Evolutionary conservation across 805 yeast species (phyloP).

Genomic region (Nakazawaea holstii): DNA sequence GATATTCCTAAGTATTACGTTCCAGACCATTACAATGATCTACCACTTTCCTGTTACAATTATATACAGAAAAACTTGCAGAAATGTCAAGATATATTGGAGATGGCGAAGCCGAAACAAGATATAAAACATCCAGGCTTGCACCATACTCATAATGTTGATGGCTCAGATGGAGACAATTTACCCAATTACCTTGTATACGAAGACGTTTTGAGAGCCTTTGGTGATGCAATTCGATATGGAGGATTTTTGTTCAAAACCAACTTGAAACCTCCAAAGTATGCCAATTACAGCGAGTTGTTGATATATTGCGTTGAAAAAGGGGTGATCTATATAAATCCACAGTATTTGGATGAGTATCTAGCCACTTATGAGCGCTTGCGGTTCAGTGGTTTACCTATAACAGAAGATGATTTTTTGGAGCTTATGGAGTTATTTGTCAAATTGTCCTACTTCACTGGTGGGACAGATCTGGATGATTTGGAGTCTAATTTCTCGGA

Average conservation of each 20-base stretch:
- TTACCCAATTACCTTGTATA: constrained; percentile 30
- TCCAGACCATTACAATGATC: constrained; percentile 57
- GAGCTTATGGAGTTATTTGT: constrained; percentile 47
- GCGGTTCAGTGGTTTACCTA: constrained; percentile 58
- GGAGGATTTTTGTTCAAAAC: constrained; percentile 35
- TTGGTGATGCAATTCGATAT: constrained; percentile 53
- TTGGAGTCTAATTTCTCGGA: neutral
- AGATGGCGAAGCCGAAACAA: constrained; percentile 35
- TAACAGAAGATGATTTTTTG: constrained; percentile 54
- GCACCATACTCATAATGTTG: constrained; percentile 17
- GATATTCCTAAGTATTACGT: constrained; percentile 79
- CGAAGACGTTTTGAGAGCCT: constrained; percentile 50
- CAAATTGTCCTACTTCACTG: neutral
- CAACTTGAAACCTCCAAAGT: constrained; percentile 28
- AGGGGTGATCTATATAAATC: constrained; percentile 8
- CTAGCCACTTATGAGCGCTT: constrained; percentile 58
- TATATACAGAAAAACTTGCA: constrained; percentile 34
- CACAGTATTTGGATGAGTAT: constrained; percentile 23
- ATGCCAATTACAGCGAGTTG: constrained; percentile 37
- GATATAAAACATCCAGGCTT: constrained; percentile 47
- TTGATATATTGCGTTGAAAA: constrained; percentile 27
- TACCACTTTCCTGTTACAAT: constrained; percentile 41
- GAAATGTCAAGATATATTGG: constrained; percentile 35
- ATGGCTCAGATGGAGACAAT: neutral
- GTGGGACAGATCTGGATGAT: neutral